Base-by-base conservation (phyloP, 495 filamentous ascomycete genomes). In the Aspergillus conjunctus region DNA sequence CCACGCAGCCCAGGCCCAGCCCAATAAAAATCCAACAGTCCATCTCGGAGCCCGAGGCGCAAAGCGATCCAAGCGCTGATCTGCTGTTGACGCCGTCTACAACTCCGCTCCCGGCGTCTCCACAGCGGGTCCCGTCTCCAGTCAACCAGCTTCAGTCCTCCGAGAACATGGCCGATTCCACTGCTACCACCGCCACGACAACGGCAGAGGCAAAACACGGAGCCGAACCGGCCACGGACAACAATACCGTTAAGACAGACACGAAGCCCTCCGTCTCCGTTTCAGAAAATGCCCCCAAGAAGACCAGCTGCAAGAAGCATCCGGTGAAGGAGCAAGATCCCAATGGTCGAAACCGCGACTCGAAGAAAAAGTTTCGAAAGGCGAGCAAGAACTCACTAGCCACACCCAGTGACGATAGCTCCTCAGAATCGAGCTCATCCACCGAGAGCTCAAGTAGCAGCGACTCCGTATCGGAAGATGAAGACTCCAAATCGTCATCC, bases 261-360 rank as follows among this genome's bases (percentile, higher is more conserved):
- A 45, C 64, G 4, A 73, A 69, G 21, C 55, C 65, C 1, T 43
- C 63, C 1, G 65, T 63, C 26, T 60, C 67, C 17, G 58, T 66
- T 6, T 34, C 65, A 1, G 73, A 75, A 18, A 61, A 53, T 10
- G 21, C 63, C 22, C 31, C 66, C 33, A 77, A 74, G 53, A 71
- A 71, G 43, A 9, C 67, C 2, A 56, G 59, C 26, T 78, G 76
- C 66, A 77, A 76, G 54, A 78, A 80, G 58, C 74, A 77, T 51
- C 46, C 71, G 10, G 59, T 69, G 18, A 72, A 69, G 53, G 67
- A 70, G 12, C 30, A 63, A 10, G 71, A 69, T 26, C 67, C 48
- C 21, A 65, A 61, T 15, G 58, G 62, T 12, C 63, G 60, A 14
- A 51, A 43, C 20, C 45, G 53, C 37, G 64, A 70, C 5, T 61